These are phyloP conservation scores for Metrosideros polymorpha DNA, from an alignment of 441 rosid genomes.

Conservation along the genomic window DNA sequence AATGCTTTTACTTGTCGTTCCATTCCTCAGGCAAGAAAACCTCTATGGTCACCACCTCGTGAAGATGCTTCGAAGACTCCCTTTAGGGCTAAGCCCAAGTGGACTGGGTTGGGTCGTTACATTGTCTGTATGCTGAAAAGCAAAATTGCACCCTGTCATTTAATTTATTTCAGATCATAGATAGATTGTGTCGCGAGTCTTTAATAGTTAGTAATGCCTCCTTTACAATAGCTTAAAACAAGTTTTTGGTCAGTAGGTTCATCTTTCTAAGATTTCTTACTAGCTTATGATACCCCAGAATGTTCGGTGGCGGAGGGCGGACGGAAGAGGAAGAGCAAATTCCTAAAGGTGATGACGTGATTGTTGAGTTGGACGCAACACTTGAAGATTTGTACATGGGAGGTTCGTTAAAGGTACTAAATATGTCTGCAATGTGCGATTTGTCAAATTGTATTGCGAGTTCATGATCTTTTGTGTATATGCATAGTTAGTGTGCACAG, in stretches of 20 bases:
- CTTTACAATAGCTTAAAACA: background rate
- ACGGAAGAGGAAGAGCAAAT: conserved; percentile 88
- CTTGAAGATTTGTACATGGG: conserved; percentile 96
- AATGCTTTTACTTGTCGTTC: background rate
- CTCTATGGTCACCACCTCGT: background rate
- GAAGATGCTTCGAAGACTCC: background rate
- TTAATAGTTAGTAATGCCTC: background rate
- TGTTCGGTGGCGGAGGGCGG: conserved; percentile 69
- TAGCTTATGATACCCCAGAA: conserved; percentile 19
- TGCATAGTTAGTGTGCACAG: background rate
- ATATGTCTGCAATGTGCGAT: background rate
- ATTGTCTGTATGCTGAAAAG: background rate
- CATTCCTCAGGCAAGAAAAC: background rate
- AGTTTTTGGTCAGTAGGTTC: background rate
- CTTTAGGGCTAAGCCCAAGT: background rate
- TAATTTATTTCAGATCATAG: background rate
- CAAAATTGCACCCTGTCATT: background rate
- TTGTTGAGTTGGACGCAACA: conserved; percentile 85
- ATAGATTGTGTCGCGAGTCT: background rate
- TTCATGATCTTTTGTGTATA: background rate
- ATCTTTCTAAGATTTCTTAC: background rate
- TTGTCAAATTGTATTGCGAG: background rate
- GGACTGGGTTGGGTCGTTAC: background rate
- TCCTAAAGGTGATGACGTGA: conserved; percentile 84
- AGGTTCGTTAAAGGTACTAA: conserved; percentile 76